Percentiles rank a stretch among this genome's conserved stretches.
Conservation (phyloP, 2,329 filamentous ascomycete genomes). For the Colletotrichum viniferum region DNA sequence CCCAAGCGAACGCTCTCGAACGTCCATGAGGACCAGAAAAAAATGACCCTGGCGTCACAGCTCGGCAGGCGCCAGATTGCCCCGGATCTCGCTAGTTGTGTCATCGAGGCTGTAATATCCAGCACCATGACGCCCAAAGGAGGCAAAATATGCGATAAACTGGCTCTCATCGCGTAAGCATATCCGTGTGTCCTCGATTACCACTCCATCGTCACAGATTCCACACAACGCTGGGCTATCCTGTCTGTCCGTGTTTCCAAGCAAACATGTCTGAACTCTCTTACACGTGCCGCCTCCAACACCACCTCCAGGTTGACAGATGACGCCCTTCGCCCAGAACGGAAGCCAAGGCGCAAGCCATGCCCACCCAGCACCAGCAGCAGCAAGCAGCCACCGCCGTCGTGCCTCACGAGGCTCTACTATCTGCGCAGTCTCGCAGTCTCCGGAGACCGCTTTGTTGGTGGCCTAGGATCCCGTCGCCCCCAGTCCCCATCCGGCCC, state of each 20-base stretch:
- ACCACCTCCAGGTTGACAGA: neutral
- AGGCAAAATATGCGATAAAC: neutral
- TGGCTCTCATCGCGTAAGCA: neutral
- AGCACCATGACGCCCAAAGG: neutral
- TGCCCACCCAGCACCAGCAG: neutral
- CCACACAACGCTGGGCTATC: neutral
- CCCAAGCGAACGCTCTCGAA: neutral
- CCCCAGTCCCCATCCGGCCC: neutral
- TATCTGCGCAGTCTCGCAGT: neutral
- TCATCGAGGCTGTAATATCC: neutral
- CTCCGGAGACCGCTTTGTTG: neutral
- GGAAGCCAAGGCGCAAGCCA: slow-evolving; percentile 18
- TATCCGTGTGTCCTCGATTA: neutral
- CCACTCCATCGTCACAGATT: neutral
- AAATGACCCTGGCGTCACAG: neutral
- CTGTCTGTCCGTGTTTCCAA: neutral
- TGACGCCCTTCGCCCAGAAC: neutral
- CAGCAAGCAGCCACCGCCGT: neutral
- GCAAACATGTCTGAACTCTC: neutral
- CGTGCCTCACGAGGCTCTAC: slow-evolving; percentile 1
- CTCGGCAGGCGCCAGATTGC: neutral
- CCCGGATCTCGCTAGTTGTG: neutral
- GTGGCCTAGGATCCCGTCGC: neutral
- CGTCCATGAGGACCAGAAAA: neutral
- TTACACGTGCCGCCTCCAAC: neutral